Evolutionary conservation across 2,329 filamentous ascomycete genomes (phyloP), one percentile per base, ranked within the genome.

Genomic region (Curvularia hawaiiensis): DNA sequence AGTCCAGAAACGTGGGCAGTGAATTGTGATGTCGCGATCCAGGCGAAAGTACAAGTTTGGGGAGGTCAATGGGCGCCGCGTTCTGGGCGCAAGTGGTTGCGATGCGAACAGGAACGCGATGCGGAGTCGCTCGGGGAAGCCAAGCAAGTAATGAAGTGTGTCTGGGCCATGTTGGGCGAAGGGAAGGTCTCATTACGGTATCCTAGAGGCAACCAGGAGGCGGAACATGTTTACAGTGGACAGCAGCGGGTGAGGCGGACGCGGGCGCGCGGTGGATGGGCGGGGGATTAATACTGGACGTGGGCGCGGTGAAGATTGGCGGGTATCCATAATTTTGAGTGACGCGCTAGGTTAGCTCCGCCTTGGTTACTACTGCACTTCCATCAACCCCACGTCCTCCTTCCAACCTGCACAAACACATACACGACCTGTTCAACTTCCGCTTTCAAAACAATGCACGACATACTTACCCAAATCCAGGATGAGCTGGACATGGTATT

Each of bases 391-490:
- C 20, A 52, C 58, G 41, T 33, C 28, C 11, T 45, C 47, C 30
- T 20, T 16, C 1, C 26, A 0, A 10, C 26, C 5, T n/a, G 24
- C 4, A 33, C 30, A 24, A 2, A 44, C 24, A 43, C 10, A 26
- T 30, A 6, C 30, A 38, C 35, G 14, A 16, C 16, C 16, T 7
- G n/a, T 38, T 38, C 8, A 16, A 38, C 35, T 38, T 16, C 7
- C 8, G 8, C 35, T 12, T 38, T 52, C 10, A 20, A 8, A 8
- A 71, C 40, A 56, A 92, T 92, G 87, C 84, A 84, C 28, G 91
- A 96, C 73, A 83, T 89, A 61, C 83, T 96, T 56, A 94, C 91
- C 1, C 91, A 95, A 75, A 82, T 95, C 56, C 91, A 96, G 77
- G 90, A 95, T 79, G 88, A 90, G 76, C 85, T 94, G 59, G 91